phyloP scores from a whole-genome alignment of 2,329 filamentous ascomycete species.

The Cladobotryum protrusum region DNA sequence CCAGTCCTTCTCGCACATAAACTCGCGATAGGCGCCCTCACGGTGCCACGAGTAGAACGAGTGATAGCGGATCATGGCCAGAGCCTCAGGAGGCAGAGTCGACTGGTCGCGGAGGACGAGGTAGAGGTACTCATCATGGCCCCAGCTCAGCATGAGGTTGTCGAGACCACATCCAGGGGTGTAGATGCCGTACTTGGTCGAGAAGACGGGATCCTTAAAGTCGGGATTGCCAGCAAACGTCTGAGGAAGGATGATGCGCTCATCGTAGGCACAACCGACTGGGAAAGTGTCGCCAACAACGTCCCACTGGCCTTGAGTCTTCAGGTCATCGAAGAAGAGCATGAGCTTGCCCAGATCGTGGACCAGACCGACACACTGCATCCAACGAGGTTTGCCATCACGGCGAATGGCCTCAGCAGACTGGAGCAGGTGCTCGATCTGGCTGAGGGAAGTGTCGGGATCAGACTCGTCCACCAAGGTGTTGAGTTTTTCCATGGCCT shows the following conservation, averaged over 20 bases:
- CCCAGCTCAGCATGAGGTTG: slow-evolving; percentile 86
- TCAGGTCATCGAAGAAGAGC: slow-evolving; percentile 61
- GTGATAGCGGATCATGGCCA: slow-evolving; percentile 92
- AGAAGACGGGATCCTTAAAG: slow-evolving; percentile 62
- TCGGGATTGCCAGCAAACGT: slow-evolving; percentile 77
- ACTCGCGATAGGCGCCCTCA: slow-evolving; percentile 69
- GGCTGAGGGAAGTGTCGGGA: slow-evolving; percentile 78
- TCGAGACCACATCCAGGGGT: slow-evolving; percentile 71
- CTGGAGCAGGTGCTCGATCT: slow-evolving; percentile 87
- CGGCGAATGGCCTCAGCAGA: slow-evolving; percentile 83
- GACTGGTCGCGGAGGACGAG: slow-evolving; percentile 79
- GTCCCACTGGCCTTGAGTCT: slow-evolving; percentile 83
- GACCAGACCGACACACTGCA: slow-evolving; percentile 71
- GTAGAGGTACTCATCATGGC: slow-evolving; percentile 84
- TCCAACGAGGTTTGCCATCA: slow-evolving; percentile 77
- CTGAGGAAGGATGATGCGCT: slow-evolving; percentile 72
- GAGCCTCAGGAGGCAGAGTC: slow-evolving; percentile 68
- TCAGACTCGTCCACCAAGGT: slow-evolving; percentile 86
- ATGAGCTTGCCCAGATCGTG: slow-evolving; percentile 77
- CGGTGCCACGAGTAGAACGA: slow-evolving; percentile 90
- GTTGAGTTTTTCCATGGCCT: slow-evolving; percentile 90
- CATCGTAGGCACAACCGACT: slow-evolving; percentile 68
- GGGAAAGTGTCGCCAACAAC: slow-evolving; percentile 85
- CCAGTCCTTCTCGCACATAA: slow-evolving; percentile 79
- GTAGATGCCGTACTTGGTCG: slow-evolving; percentile 75